Conservation (phyloP, 2,329 filamentous ascomycete genomes). For the Stagonosporopsis rhizophila region DNA sequence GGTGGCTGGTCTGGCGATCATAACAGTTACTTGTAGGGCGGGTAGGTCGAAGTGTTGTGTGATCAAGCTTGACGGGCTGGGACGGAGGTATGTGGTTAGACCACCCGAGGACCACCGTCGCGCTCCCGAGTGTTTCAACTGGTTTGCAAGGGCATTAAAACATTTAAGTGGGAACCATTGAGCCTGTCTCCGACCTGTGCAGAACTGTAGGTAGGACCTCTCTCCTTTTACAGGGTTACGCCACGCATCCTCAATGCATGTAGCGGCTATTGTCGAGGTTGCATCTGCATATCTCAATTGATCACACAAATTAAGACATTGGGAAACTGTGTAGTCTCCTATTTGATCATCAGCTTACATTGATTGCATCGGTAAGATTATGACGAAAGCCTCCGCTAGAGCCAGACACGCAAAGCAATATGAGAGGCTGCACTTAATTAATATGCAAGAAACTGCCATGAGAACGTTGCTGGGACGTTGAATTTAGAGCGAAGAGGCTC, state of each 20-base stretch:
- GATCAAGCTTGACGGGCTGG: slow-evolving; percentile 1
- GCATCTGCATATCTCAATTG: neutral
- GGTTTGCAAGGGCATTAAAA: neutral
- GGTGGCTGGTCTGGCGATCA: neutral
- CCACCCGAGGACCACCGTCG: neutral
- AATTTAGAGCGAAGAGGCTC: neutral
- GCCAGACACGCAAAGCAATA: neutral
- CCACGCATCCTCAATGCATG: neutral
- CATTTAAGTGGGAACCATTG: neutral
- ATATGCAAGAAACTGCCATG: neutral
- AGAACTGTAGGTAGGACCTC: neutral
- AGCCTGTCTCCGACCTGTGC: neutral
- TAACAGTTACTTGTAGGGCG: neutral
- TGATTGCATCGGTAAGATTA: neutral
- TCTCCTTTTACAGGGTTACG: neutral
- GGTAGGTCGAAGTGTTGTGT: slow-evolving; percentile 6
- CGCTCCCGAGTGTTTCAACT: neutral
- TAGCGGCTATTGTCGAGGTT: neutral
- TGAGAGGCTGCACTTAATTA: neutral
- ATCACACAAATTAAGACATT: too few species aligned
- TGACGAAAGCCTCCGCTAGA: neutral
- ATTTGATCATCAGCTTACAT: neutral
- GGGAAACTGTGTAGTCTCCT: neutral
- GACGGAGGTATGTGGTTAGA: neutral
- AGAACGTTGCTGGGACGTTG: neutral